Evolutionary conservation across 2,329 filamentous ascomycete species (phyloP), one percentile per base, ranked within the genome.

Genomic region (Setomelanomma holmii): DNA sequence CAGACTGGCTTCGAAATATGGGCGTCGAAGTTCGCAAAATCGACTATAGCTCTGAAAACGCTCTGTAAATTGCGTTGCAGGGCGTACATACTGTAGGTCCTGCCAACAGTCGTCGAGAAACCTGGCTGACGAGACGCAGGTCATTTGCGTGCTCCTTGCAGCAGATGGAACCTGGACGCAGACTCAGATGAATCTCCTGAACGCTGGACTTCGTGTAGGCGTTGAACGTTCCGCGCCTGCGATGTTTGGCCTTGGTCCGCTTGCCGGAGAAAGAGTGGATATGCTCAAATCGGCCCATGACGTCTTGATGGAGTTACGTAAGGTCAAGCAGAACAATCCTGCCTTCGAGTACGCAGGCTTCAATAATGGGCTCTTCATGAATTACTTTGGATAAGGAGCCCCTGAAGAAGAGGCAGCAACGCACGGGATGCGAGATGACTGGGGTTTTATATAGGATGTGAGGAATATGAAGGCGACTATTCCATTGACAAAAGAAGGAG

Each of bases 211-310:
- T 56, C 71, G 72, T 40, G 79, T 78, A 3, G 80, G 81, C 0
- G 78, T 84, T 8, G 74, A 77, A 54, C 77, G 83, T 38, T 85
- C 83, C 56, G 75, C 84, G 23, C 82, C 82, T 2, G 80, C 78
- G 58, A 77, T 75, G 48, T 84, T 80, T 48, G 76, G 75, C n/a
- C 36, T 60, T 4, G 58, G 63, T 5, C 46, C 56, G 4, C n/a
- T 51, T 2, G 49, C 58, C 8, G 58, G 64, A 1, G 22, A 43
- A 1, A 52, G 51, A 17, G 55, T 74, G 11, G 63, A 63, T 6
- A 42, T 70, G 8, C 41, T 71, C 5, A 42, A 47, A 1, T 54
- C 60, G 14, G 63, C 68, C 40, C 51, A 58, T 7, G 45, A 49
- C 6, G 66, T 74, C 22, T 66, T 66, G 60, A 46, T 62, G 8